phyloP scores from a whole-genome alignment of 2,329 filamentous ascomycete genomes.

The Cladosporium velox region DNA sequence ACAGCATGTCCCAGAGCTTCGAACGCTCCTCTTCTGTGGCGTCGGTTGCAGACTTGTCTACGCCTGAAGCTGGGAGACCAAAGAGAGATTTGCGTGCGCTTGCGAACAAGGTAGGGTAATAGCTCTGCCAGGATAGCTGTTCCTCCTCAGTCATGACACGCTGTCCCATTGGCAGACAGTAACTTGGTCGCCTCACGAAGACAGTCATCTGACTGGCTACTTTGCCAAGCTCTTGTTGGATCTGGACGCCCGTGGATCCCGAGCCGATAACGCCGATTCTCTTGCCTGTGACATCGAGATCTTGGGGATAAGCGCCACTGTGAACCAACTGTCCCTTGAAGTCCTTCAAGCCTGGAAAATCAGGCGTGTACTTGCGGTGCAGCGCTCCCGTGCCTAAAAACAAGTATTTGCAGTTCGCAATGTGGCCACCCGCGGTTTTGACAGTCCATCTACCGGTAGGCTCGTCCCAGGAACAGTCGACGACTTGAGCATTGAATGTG shows the following conservation, averaged over 20 bases:
- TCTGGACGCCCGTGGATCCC: constrained; percentile 47
- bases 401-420: constrained; percentile 37
- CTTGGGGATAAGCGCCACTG: constrained; percentile 43
- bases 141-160: constrained; percentile 51
- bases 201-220: constrained; percentile 50
- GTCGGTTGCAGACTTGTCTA: constrained; percentile 45
- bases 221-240: constrained; percentile 37
- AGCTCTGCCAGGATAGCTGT: constrained; percentile 49
- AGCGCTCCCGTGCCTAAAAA: constrained; percentile 43
- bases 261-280: constrained; percentile 46
- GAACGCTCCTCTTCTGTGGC: constrained; percentile 42
- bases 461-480: constrained; percentile 55
- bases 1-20: constrained; percentile 44
- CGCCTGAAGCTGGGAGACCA: constrained; percentile 57
- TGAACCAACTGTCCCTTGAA: constrained; percentile 45
- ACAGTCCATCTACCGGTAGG: constrained; percentile 52
- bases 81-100: constrained; percentile 22
- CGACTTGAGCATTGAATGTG: constrained; percentile 58
- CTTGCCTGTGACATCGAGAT: constrained; percentile 40
- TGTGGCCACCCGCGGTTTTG: constrained; percentile 47
- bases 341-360: constrained; percentile 37
- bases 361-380: constrained; percentile 42
- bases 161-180: constrained; percentile 63
- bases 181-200: constrained; percentile 67
- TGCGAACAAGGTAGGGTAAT: constrained; percentile 52